phyloP scores from a whole-genome alignment of 345 rosid species.

The rapeseed (Brassica napus) region DNA sequence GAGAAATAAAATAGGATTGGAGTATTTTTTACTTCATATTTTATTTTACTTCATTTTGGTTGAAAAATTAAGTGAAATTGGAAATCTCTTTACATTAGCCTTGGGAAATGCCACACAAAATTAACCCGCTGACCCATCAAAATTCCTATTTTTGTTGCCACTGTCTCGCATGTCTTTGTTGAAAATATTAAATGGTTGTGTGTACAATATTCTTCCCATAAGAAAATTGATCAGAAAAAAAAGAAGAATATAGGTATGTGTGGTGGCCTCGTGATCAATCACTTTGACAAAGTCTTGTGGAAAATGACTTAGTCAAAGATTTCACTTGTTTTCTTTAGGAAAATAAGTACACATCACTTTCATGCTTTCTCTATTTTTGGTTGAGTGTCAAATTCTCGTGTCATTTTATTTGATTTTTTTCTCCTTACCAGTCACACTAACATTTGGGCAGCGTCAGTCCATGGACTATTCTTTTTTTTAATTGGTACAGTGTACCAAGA shows the following conservation, averaged over 20 bases:
- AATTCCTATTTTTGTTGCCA: slow-evolving; percentile 1
- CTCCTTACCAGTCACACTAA: slow-evolving; percentile 3
- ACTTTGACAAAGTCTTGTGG: slow-evolving; percentile 33
- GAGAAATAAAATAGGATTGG: too few relatives aligned
- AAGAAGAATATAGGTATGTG: neutral
- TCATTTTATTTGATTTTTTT: neutral
- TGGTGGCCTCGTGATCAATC: slow-evolving; percentile 42
- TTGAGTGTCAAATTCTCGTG: slow-evolving; percentile 37
- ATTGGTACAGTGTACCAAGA: slow-evolving; percentile 26
- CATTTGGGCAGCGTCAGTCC: slow-evolving; percentile 13
- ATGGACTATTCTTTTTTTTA: slow-evolving; percentile 19
- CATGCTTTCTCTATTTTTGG: slow-evolving; percentile 32
- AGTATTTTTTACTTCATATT: too few relatives aligned
- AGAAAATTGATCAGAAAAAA: neutral
- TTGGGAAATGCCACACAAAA: slow-evolving; percentile 25
- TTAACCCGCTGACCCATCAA: slow-evolving; percentile 15
- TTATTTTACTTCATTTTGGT: too few relatives aligned
- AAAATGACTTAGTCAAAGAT: slow-evolving; percentile 38
- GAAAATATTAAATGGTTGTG: too few relatives aligned
- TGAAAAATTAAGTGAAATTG: too few relatives aligned
- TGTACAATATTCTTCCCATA: neutral
- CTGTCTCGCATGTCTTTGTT: neutral
- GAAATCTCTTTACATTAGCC: neutral
- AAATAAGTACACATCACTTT: slow-evolving; percentile 34
- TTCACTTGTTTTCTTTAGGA: slow-evolving; percentile 32